Base-by-base conservation (phyloP, 768 basidiomycete species). In the Boletus vermiculosoides region DNA sequence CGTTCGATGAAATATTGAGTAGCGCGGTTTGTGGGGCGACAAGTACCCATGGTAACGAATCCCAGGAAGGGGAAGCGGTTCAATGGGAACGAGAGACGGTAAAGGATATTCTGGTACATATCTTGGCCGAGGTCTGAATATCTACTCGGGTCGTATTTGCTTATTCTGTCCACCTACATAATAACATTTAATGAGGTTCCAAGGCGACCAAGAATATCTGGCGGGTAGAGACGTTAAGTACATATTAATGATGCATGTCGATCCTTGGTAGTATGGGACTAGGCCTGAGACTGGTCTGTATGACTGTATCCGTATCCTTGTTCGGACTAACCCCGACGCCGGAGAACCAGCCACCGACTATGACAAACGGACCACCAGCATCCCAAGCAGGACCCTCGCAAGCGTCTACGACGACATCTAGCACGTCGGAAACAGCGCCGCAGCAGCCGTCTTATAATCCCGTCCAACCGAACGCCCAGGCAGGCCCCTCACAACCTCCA, bases 1-100 rank as follows among this genome's bases (percentile, higher is more conserved):
- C 87, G 2, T 76, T 83, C 56, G 87, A 90, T 56, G 87, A 92
- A 66, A 71, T 90, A 3, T 69, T 92, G 55, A 82, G 82, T 9
- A 83, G 88, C 57, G 78, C 82, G 4, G 68, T 86, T 57, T 85
- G 78, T 64, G 83, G 85, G 30, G 87, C 86, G 15, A 73, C 73
- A 30, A 48, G 50, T 40, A 41, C 45, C 61, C 60, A 48, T 50
- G 58, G 64, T 23, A 62, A 66, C 57, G 49, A 58, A 46, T 11
- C 52, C 23, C n/a, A 60, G 45, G 54, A 68, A 16, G 57, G 45
- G 25, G 64, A 59, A 54, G 33, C n/a, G 44, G 40, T 49, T 20
- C 54, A 57, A 63, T 80, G 60, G 79, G 79, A 71, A 61, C 73
- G 71, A 64, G 71, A 71, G 60, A 86, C 83, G 13, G 79, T 89